Evolutionary conservation across 164 flowering plant genomes (phyloP).

Genomic region (Liriodendron chinense): DNA sequence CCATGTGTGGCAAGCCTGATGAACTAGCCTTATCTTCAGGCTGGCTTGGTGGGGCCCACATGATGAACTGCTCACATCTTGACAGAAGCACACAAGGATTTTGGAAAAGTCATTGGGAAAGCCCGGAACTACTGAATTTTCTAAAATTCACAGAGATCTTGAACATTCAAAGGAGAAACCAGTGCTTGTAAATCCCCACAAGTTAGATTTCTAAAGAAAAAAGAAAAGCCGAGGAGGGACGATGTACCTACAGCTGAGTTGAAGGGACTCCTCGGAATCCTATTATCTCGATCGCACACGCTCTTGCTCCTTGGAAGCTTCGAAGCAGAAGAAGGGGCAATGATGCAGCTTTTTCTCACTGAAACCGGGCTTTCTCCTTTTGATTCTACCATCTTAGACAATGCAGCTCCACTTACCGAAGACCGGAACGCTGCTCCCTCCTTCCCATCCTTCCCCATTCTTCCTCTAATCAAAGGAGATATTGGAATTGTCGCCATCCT

Average conservation of each 20-base stretch:
- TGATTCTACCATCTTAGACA: slow-evolving; percentile 50
- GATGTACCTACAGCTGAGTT: slow-evolving; percentile 87
- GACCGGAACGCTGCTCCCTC: slow-evolving; percentile 31
- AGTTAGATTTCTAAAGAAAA: not conserved
- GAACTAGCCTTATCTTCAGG: too few species aligned
- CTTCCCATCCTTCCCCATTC: slow-evolving; percentile 42
- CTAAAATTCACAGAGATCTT: not conserved
- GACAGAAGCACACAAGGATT: too few species aligned
- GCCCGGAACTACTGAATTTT: not conserved
- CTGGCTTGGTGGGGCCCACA: too few species aligned
- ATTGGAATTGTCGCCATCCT: slow-evolving; percentile 17
- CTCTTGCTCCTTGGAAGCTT: slow-evolving; percentile 82
- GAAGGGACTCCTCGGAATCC: slow-evolving; percentile 54
- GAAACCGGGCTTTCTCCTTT: slow-evolving; percentile 54
- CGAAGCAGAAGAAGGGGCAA: slow-evolving; percentile 33
- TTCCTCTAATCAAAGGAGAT: slow-evolving; percentile 37
- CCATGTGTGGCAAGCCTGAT: too few species aligned
- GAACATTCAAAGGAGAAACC: not conserved
- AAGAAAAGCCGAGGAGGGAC: slow-evolving; percentile 16
- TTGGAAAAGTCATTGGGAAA: too few species aligned
- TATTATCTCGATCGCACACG: slow-evolving; percentile 60
- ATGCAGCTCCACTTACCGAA: slow-evolving; percentile 51
- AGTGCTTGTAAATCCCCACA: not conserved
- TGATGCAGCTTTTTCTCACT: slow-evolving; percentile 60
- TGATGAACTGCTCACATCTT: too few species aligned